Evolutionary conservation across 2,329 filamentous ascomycete species (phyloP), one percentile per base, ranked within the genome.

Genomic region (Blastomyces parvus): DNA sequence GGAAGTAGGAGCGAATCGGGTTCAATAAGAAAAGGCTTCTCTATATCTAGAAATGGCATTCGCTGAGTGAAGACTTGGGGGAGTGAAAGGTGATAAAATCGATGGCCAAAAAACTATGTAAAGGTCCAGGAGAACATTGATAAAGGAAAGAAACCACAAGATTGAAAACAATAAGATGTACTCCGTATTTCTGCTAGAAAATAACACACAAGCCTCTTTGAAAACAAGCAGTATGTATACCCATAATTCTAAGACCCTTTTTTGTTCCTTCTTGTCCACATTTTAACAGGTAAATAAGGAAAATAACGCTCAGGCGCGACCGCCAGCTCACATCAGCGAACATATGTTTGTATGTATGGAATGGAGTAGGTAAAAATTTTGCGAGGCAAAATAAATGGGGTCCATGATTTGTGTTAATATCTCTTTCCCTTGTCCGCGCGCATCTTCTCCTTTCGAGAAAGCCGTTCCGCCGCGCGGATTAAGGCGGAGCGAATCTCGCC

Each of bases 401-500:
- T 27, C 17, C 11, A 50, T 11, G 27, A 22, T 7, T 19, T 5
- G 66, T 71, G 75, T 67, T 71, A 76, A 62, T 72, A 71, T 62
- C 71, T 73, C 67, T 71, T 75, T 25, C 67, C 65, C 5, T 69
- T 60, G 7, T 66, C 75, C n/a, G 69, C 65, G 53, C 76, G 74
- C 76, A 80, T 78, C 68, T 79, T 80, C 67, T 84, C 79, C 68
- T 82, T 83, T 62, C 83, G 78, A 67, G 79, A 76, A 59, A 86
- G 76, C 70, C 83, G 81, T 52, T 85, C 83, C 30, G 76, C 74
- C 11, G 82, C 79, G 60, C 82, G 79, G 68, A 82, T 77, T 63
- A 87, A 73, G 2, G 83, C 81, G 76, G 84, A 86, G 78, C 89
- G 92, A 68, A 96, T 87, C 65, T 97, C 92, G 61, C 91, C 90